Conservation (phyloP, 306 rosid species). For the Luffa aegyptiaca region DNA sequence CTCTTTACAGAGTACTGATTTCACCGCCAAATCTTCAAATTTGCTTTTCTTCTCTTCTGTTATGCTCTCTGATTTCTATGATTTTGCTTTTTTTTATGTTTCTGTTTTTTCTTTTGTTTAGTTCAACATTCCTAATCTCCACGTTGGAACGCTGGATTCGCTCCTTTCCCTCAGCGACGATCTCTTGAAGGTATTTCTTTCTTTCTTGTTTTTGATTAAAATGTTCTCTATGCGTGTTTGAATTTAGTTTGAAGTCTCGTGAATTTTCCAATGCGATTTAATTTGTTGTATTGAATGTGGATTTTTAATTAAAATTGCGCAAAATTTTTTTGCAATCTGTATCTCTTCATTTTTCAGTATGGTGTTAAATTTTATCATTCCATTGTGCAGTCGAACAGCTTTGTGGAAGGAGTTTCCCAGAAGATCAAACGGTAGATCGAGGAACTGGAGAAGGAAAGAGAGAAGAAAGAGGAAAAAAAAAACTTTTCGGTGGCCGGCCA, state of each 20-base stretch:
- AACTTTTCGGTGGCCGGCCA: no score
- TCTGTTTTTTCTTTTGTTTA: conserved; percentile 8
- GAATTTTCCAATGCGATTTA: not conserved
- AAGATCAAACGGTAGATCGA: conserved; percentile 95
- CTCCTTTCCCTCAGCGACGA: conserved; percentile 98
- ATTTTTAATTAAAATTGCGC: not conserved
- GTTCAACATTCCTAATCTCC: conserved; percentile 90
- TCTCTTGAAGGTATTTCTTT: conserved; percentile 56
- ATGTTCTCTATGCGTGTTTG: not conserved
- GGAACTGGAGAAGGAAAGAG: conserved; percentile 69
- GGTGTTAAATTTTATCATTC: not conserved
- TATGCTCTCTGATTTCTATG: no score
- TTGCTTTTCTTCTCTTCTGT: no score
- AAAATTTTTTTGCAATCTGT: not conserved
- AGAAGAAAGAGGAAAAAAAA: no score
- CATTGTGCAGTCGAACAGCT: conserved; percentile 58
- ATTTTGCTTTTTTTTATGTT: not conserved
- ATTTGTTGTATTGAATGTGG: not conserved
- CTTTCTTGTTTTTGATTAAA: not conserved
- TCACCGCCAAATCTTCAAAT: conserved; percentile 21
- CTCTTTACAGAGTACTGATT: conserved; percentile 61
- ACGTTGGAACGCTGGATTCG: conserved; percentile 95
- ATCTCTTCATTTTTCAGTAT: not conserved
- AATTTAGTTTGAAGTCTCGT: not conserved
- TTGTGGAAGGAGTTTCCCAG: conserved; percentile 74